A percentile compares a stretch with the other conserved stretches of the same genome.
Conservation (phyloP, 192 early-diverging fungal genomes). For the Umbelopsis ramanniana region DNA sequence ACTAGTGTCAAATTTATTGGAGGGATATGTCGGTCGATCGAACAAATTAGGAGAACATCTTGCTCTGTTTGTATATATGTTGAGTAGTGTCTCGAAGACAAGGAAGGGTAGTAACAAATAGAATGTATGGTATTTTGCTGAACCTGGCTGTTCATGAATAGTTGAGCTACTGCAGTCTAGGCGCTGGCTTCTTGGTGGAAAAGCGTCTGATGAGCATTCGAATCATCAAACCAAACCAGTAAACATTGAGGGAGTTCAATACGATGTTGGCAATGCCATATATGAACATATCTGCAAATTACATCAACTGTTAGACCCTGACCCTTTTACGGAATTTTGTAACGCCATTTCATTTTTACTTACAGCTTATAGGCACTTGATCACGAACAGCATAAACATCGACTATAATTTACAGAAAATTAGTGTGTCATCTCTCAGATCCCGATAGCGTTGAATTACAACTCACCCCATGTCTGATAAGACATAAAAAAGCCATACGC, state of each 20-base stretch:
- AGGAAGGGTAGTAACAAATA: neutral
- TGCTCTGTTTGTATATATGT: too few species aligned
- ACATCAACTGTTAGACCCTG: neutral
- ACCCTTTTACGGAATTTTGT: neutral
- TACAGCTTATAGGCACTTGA: constrained; percentile 32
- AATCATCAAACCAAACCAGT: constrained; percentile 64
- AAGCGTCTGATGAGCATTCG: constrained; percentile 45
- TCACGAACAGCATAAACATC: constrained; percentile 35
- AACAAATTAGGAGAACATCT: too few species aligned
- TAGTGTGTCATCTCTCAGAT: neutral
- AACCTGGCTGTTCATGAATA: neutral
- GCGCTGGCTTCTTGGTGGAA: constrained; percentile 26
- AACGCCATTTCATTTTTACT: constrained; percentile 4
- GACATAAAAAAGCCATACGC: constrained; percentile 80
- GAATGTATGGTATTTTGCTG: neutral
- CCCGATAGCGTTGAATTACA: neutral
- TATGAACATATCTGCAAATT: constrained; percentile 39
- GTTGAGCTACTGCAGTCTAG: neutral
- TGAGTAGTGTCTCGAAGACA: neutral
- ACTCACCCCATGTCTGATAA: constrained; percentile 61
- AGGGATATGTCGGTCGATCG: too few species aligned
- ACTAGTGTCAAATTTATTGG: too few species aligned
- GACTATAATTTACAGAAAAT: neutral
- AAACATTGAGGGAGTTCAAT: constrained; percentile 68
- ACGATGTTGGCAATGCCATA: constrained; percentile 63